Percentiles rank a stretch among this genome's conserved stretches.
Evolutionary conservation across 495 filamentous ascomycete genomes (phyloP).

Genomic region (Clohesyomyces aquaticus): DNA sequence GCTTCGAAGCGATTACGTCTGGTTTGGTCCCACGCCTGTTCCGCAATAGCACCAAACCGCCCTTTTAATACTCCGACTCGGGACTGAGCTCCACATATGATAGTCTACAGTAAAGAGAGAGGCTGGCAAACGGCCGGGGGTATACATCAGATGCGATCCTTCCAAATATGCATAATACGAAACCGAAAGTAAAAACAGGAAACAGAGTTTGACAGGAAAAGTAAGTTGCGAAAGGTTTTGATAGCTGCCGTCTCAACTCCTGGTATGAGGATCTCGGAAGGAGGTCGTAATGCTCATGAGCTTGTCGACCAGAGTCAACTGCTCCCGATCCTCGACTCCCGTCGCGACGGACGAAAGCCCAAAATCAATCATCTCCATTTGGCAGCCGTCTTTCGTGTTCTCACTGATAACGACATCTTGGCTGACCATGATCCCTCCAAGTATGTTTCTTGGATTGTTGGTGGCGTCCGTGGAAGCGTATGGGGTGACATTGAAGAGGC

Average conservation of each 20-base stretch:
- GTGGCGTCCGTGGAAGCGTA: constrained; percentile 52
- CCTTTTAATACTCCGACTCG: no score
- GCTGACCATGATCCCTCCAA: constrained; percentile 53
- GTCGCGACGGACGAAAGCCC: constrained; percentile 31
- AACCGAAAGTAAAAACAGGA: no score
- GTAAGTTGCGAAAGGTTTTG: no score
- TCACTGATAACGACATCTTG: constrained; percentile 47
- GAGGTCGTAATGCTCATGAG: constrained; percentile 42
- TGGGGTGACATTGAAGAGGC: constrained; percentile 9
- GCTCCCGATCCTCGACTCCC: constrained; percentile 39
- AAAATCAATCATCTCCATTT: constrained; percentile 40
- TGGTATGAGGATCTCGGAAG: constrained; percentile 24
- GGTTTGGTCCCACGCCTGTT: no score
- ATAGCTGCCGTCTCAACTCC: neutral
- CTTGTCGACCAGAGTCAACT: constrained; percentile 46
- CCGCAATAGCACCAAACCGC: no score
- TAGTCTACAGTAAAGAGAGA: no score
- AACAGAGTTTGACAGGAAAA: no score
- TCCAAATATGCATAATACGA: no score
- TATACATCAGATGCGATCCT: no score
- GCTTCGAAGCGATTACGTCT: no score
- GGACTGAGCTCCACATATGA: no score
- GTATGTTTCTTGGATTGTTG: constrained; percentile 48
- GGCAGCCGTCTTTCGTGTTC: constrained; percentile 17
- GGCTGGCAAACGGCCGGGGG: no score